phyloP scores from a whole-genome alignment of 495 filamentous ascomycete species.

The Penicillium pancosmium region DNA sequence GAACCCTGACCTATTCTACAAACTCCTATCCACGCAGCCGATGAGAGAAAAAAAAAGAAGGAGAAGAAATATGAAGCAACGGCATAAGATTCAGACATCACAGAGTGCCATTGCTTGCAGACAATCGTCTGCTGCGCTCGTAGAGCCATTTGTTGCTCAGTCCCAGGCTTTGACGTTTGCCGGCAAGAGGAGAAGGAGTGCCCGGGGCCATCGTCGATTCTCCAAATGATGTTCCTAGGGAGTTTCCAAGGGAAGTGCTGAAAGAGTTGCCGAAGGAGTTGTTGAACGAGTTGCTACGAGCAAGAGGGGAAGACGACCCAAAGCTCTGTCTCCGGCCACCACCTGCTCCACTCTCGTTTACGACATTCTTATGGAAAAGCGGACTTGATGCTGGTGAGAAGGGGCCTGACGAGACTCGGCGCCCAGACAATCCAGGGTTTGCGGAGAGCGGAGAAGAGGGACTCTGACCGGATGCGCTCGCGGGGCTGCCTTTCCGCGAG shows the following conservation, averaged over 20 bases:
- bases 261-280: conserved; percentile 9
- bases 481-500: conserved; percentile 55
- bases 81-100: conserved; percentile 18
- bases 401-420: conserved; percentile 38
- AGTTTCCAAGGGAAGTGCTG: conserved; percentile 10
- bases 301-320: conserved; percentile 47
- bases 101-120: conserved; percentile 44
- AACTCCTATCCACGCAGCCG: conserved; percentile 18
- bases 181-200: conserved; percentile 63
- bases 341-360: conserved; percentile 46
- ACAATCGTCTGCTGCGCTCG: conserved; percentile 62
- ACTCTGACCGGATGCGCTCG: conserved; percentile 47
- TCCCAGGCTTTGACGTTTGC: conserved; percentile 69
- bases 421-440: conserved; percentile 45
- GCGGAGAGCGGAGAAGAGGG: conserved; percentile 50
- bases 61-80: background rate
- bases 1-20: conserved; percentile 9
- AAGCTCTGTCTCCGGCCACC: conserved; percentile 64
- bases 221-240: conserved; percentile 22
- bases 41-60: conserved; percentile 12
- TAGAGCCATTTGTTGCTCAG: conserved; percentile 93
- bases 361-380: conserved; percentile 68
- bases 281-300: conserved; percentile 42
- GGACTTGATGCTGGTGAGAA: conserved; percentile 64
- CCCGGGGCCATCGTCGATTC: conserved; percentile 46